Evolutionary conservation across 2,329 filamentous ascomycete species (phyloP), one percentile per base, ranked within the genome.

Genomic region (Stromatinia cepivora): DNA sequence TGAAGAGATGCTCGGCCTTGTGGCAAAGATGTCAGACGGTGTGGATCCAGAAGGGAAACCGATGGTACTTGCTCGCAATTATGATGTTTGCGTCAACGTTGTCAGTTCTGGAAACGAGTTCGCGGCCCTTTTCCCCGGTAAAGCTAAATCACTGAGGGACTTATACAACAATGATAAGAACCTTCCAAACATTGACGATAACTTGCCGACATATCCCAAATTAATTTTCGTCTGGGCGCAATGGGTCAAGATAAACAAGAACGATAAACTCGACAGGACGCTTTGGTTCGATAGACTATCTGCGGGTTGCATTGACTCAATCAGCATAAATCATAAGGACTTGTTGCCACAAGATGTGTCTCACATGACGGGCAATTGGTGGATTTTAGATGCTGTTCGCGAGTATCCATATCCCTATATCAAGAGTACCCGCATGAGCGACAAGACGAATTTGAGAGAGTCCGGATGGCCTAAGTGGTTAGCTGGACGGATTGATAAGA

Each of bases 401-500:
- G 82, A 84, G 72, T 85, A 84, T 69, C 79, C 83, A 39, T 79
- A 81, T 31, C 83, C 83, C 0, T 85, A 84, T 67, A 78, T 81
- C 61, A 84, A 84, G 77, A 79, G 82, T 10, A 82, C 82, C 3
- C 82, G 83, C 68, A 63, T 78, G 28, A 84, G 82, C 28, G 79
- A 78, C 13, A 83, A 82, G 17, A 81, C 74, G 28, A 81, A 79
- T 1, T 79, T 84, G 11, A 73, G 66, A 0, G 76, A 76, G 48
- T 79, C 81, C 61, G 76, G 77, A 4, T 84, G 82, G 82, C 77
- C 80, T 10, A 73, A 79, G 11, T 80, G 78, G 77, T 77, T 81
- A 0, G 75, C 77, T 3, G 72, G 73, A 1, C 78, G 80, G 36
- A 79, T 83, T 71, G 77, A 83, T 65, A 74, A 76, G 17, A 77